These are phyloP conservation scores for Pichia sp. DNA, from an alignment of 1,139 yeast species.

Conservation along the genomic window DNA sequence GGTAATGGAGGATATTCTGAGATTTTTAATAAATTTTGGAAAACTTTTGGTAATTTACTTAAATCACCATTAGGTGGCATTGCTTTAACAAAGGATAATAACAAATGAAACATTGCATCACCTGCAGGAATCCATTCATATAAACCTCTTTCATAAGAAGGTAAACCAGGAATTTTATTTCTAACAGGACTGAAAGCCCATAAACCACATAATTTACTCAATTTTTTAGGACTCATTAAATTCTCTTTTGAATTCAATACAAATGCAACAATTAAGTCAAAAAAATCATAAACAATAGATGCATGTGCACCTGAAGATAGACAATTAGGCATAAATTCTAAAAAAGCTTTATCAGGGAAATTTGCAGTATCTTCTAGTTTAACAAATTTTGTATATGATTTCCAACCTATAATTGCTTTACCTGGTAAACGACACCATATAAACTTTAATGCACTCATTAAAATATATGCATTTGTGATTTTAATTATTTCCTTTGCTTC, in stretches of 20 bases:
- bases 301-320: slow-evolving; percentile 82
- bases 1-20: slow-evolving; percentile 57
- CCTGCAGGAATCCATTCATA: slow-evolving; percentile 76
- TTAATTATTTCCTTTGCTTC: slow-evolving; percentile 35
- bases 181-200: slow-evolving; percentile 64
- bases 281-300: slow-evolving; percentile 78
- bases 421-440: slow-evolving; percentile 83
- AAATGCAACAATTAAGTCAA: slow-evolving; percentile 72
- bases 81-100: slow-evolving; percentile 71
- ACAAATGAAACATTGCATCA: slow-evolving; percentile 77
- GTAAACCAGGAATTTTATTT: slow-evolving; percentile 27
- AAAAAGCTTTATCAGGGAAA: slow-evolving; percentile 65
- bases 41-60: slow-evolving; percentile 53
- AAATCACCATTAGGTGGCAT: slow-evolving; percentile 64
- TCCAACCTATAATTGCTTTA: slow-evolving; percentile 81
- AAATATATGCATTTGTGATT: slow-evolving; percentile 55
- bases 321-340: slow-evolving; percentile 78
- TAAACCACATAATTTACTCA: slow-evolving; percentile 74
- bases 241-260: slow-evolving; percentile 79
- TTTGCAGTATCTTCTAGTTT: slow-evolving; percentile 58
- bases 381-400: slow-evolving; percentile 65
- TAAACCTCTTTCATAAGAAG: slow-evolving; percentile 62
- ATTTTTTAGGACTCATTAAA: slow-evolving; percentile 71
- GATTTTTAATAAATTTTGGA: slow-evolving; percentile 55
- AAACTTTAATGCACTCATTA: slow-evolving; percentile 69